Evolutionary conservation across 345 rosid species (phyloP).

Genomic region (Pelargonium nanum): DNA sequence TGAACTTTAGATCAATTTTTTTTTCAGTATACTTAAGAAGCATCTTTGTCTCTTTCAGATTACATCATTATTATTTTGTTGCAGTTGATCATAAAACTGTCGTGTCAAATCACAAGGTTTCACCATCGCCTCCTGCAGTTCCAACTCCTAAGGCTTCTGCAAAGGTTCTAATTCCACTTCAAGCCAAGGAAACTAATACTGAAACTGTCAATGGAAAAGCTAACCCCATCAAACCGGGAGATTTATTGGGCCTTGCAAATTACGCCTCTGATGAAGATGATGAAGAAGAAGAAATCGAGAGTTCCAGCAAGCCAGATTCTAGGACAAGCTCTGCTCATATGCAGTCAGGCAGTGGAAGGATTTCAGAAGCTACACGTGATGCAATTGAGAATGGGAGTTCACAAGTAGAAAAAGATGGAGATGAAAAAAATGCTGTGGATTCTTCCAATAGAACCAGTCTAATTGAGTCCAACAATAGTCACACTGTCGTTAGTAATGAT

Average conservation of each 20-base stretch:
- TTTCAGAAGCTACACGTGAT: slow-evolving; percentile 20
- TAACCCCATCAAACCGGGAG: slow-evolving; percentile 50
- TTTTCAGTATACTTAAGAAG: slow-evolving; percentile 1
- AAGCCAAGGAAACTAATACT: slow-evolving; percentile 23
- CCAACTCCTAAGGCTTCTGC: slow-evolving; percentile 43
- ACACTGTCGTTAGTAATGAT: slow-evolving; percentile 7
- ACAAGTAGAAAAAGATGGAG: slow-evolving; percentile 13
- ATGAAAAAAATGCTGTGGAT: slow-evolving; percentile 10
- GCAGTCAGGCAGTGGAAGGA: slow-evolving; percentile 25
- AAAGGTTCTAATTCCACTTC: slow-evolving; percentile 36
- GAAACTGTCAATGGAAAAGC: slow-evolving; percentile 37
- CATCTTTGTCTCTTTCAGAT: slow-evolving; percentile 4
- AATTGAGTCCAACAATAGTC: slow-evolving; percentile 15
- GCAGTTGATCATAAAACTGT: slow-evolving; percentile 31
- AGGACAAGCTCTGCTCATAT: slow-evolving; percentile 18
- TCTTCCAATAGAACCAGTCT: slow-evolving; percentile 16
- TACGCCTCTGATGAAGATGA: slow-evolving; percentile 79
- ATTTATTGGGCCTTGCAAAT: slow-evolving; percentile 83
- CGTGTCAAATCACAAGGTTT: slow-evolving; percentile 26
- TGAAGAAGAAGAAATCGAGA: slow-evolving; percentile 30
- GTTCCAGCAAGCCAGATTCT: slow-evolving; percentile 22
- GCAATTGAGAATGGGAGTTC: slow-evolving; percentile 29
- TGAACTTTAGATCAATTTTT: slow-evolving; percentile 1
- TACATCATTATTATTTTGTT: slow-evolving; percentile 12
- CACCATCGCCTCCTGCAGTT: slow-evolving; percentile 26